These are phyloP conservation scores for Dactylonectria macrodidyma DNA, from an alignment of 2,329 filamentous ascomycete species.

Conservation along the genomic window DNA sequence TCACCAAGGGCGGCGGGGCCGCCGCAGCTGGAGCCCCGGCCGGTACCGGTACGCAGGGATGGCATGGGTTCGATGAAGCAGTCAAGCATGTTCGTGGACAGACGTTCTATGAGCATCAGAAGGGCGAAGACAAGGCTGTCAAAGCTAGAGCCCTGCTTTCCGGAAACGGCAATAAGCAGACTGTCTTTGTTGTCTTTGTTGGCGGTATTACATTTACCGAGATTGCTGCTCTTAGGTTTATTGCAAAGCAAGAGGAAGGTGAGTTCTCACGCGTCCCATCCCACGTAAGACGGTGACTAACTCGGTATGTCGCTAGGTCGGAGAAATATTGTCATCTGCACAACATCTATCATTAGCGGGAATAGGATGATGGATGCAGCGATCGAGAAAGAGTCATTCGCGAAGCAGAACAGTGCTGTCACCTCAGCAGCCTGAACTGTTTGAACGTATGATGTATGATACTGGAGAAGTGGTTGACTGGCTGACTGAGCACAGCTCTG, in stretches of 20 bases:
- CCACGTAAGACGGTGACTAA: conserved; percentile 30
- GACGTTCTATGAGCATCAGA: conserved; percentile 93
- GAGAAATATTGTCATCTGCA: conserved; percentile 90
- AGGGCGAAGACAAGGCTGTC: conserved; percentile 92
- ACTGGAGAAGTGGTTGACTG: conserved; percentile 30
- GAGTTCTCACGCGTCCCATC: conserved; percentile 42
- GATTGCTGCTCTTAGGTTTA: conserved; percentile 92
- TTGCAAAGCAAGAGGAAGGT: conserved; percentile 87
- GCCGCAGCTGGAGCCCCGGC: conserved; percentile 48
- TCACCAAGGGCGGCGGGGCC: conserved; percentile 74
- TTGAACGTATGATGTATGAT: conserved; percentile 34
- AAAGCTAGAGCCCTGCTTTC: conserved; percentile 88
- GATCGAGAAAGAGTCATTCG: conserved; percentile 79
- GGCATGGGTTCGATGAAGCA: conserved; percentile 94
- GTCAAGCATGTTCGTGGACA: conserved; percentile 89
- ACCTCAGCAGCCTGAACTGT: conserved; percentile 36
- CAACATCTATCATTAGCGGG: conserved; percentile 92
- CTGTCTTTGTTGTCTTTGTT: conserved; percentile 95
- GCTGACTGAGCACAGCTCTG: conserved; percentile 27
- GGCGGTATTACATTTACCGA: conserved; percentile 98
- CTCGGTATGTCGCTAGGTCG: conserved; percentile 64
- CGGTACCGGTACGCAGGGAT: conserved; percentile 80
- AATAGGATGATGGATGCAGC: conserved; percentile 90
- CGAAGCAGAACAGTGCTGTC: conserved; percentile 55
- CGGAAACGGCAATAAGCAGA: conserved; percentile 84